Conservation (phyloP, 164 flowering plant species). For the Euptelea pleiosperma region DNA sequence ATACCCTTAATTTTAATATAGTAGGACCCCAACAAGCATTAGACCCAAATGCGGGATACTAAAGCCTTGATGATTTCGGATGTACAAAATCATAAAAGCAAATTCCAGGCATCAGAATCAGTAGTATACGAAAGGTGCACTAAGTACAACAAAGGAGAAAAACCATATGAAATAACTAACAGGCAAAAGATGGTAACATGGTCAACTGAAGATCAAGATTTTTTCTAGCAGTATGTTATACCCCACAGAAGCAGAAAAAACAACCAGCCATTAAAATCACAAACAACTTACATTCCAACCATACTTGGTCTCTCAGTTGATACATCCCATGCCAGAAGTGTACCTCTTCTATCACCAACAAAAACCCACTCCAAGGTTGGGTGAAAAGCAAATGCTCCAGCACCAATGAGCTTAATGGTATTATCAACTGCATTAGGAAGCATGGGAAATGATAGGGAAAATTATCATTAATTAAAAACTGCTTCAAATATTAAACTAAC, state of each 20-base stretch:
- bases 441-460: neutral
- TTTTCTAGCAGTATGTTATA: neutral
- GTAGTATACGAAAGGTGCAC: too few species aligned
- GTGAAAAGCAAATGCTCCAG: constrained; percentile 95
- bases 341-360: constrained; percentile 97
- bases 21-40: too few species aligned
- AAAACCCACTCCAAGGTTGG: constrained; percentile 96
- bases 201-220: neutral
- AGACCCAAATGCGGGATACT: too few species aligned
- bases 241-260: neutral
- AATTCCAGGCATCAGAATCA: too few species aligned
- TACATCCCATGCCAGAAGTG: constrained; percentile 98
- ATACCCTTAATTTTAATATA: too few species aligned
- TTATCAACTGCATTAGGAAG: constrained; percentile 68
- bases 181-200: constrained; percentile 13
- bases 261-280: neutral
- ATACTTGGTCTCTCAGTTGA: constrained; percentile 93
- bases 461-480: neutral
- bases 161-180: too few species aligned
- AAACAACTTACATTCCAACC: constrained; percentile 87
- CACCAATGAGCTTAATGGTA: constrained; percentile 88
- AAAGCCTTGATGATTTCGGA: too few species aligned
- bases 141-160: too few species aligned
- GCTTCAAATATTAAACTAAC: neutral
- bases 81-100: too few species aligned